Conservation (phyloP, 768 basidiomycete species). For the Cystoderma amianthinum region DNA sequence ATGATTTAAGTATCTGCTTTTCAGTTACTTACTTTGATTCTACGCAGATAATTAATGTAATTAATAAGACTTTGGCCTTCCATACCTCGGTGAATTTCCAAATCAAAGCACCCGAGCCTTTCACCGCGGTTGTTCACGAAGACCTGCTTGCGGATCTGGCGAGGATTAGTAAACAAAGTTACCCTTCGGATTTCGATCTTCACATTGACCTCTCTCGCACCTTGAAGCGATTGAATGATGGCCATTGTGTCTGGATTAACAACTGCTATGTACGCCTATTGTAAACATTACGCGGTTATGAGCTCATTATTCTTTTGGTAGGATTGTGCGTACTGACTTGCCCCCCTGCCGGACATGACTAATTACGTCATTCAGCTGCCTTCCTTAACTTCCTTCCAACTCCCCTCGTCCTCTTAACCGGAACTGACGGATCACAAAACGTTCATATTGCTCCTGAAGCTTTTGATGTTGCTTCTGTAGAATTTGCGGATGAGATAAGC, state of each 20-base stretch:
- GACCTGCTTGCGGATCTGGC: slow-evolving; percentile 45
- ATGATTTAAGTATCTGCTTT: slow-evolving; percentile 6
- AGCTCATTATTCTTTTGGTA: slow-evolving; percentile 3
- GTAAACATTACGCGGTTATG: background rate
- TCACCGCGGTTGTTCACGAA: slow-evolving; percentile 47
- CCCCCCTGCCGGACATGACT: background rate
- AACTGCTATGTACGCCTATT: slow-evolving; percentile 32
- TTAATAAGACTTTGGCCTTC: slow-evolving; percentile 54
- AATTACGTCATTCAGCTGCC: slow-evolving; percentile 20
- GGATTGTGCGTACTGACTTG: slow-evolving; percentile 28
- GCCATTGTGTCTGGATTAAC: slow-evolving; percentile 51
- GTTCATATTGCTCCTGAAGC: slow-evolving; percentile 53
- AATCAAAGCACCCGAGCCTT: slow-evolving; percentile 45
- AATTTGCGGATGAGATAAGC: slow-evolving; percentile 44
- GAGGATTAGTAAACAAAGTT: slow-evolving; percentile 34
- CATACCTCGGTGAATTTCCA: slow-evolving; percentile 60
- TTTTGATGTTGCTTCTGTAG: slow-evolving; percentile 43
- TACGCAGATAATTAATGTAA: slow-evolving; percentile 47
- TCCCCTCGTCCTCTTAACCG: slow-evolving; percentile 41
- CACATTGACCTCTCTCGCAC: slow-evolving; percentile 52
- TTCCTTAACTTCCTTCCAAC: slow-evolving; percentile 43
- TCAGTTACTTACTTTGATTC: background rate
- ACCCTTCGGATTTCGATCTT: slow-evolving; percentile 46
- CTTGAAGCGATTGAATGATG: slow-evolving; percentile 50
- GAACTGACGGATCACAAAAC: slow-evolving; percentile 32